These are phyloP conservation scores for Alnus rubra DNA, from an alignment of 306 rosid genomes.

Conservation along the genomic window DNA sequence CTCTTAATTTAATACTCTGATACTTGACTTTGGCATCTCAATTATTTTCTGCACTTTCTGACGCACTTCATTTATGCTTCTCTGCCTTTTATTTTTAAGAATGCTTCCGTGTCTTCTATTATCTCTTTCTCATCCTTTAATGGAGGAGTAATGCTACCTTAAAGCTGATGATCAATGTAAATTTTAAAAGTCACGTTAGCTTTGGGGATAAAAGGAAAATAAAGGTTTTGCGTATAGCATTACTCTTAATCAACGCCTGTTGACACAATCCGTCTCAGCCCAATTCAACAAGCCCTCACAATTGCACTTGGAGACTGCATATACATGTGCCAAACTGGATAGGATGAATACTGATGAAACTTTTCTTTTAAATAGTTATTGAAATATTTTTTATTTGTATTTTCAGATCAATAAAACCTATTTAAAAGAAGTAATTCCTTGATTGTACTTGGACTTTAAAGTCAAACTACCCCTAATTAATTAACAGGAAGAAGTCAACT, in stretches of 20 bases:
- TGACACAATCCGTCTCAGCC: background rate
- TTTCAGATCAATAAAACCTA: background rate
- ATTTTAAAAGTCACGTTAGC: no score
- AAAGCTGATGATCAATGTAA: no score
- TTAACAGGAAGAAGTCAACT: background rate
- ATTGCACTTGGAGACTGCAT: background rate
- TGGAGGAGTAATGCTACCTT: no score
- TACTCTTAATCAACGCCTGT: background rate
- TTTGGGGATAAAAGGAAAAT: no score
- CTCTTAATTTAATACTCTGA: background rate
- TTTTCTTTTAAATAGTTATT: background rate
- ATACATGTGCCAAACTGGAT: conserved; percentile 11
- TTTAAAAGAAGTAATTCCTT: background rate
- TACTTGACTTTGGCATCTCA: conserved; percentile 5
- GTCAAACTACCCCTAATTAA: background rate
- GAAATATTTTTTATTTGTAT: background rate
- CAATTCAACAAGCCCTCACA: background rate
- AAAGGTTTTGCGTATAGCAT: no score
- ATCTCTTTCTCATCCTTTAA: background rate
- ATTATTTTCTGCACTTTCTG: background rate
- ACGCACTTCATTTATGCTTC: background rate
- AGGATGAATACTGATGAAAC: background rate
- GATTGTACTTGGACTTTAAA: background rate
- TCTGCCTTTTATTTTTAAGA: no score
- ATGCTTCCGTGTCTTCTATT: background rate